A percentile compares a stretch with the other conserved stretches of the same genome.
phyloP scores from a whole-genome alignment of 78 protist species.

The Emiliania huxleyi region DNA sequence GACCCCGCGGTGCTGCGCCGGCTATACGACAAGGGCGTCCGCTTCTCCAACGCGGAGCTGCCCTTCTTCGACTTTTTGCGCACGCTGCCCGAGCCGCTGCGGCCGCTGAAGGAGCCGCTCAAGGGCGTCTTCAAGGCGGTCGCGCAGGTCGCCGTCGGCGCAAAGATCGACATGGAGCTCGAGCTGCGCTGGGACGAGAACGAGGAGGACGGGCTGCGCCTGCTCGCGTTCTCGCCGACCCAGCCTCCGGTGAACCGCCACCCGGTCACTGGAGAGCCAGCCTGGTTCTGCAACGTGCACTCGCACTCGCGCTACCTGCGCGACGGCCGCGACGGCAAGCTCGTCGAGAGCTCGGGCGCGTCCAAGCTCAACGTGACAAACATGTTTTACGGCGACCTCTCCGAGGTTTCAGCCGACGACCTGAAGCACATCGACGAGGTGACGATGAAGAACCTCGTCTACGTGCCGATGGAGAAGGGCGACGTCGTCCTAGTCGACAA shows the following conservation, averaged over 20 bases:
- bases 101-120: neutral
- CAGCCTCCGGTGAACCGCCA: constrained; percentile 30
- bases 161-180: constrained; percentile 30
- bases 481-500: constrained; percentile 40
- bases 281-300: constrained; percentile 45
- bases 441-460: constrained; percentile 12
- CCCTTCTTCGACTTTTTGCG: constrained; percentile 27
- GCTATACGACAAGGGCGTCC: neutral
- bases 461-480: neutral
- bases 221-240: constrained; percentile 9
- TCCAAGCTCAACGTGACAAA: constrained; percentile 17
- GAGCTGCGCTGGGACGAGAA: neutral
- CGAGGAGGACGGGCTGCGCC: constrained; percentile 16
- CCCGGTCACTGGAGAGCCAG: constrained; percentile 35
- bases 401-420: neutral
- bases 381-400: constrained; percentile 19
- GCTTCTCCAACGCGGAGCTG: constrained; percentile 25
- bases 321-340: neutral
- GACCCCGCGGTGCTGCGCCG: neutral
- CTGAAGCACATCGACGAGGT: neutral
- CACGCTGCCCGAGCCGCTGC: neutral
- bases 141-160: neutral
- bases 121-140: neutral
- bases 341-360: neutral
- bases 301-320: constrained; percentile 32